Evolutionary conservation across 768 basidiomycete species (phyloP).

Genomic region (Polyporus arcularius): DNA sequence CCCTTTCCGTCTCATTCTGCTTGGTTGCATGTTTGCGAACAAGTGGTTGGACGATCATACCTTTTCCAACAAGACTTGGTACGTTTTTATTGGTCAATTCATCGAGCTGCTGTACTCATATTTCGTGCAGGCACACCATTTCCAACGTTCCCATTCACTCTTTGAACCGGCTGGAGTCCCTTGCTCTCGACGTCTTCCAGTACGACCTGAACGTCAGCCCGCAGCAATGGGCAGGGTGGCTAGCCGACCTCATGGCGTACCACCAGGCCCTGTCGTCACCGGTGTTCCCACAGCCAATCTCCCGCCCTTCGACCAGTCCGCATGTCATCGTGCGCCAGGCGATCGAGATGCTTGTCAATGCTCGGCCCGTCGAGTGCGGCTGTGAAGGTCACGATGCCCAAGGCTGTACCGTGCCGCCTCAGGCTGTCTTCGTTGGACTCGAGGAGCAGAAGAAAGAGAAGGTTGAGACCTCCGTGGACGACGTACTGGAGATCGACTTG

Average conservation of each 20-base stretch:
- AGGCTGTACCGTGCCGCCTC: slow-evolving; percentile 38
- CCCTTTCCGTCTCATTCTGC: slow-evolving; percentile 72
- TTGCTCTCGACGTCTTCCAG: slow-evolving; percentile 68
- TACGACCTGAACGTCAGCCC: slow-evolving; percentile 71
- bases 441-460: slow-evolving; percentile 63
- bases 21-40: slow-evolving; percentile 85
- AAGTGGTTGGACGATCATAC: slow-evolving; percentile 91
- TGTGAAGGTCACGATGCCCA: slow-evolving; percentile 17
- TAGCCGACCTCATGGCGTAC: slow-evolving; percentile 62
- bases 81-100: slow-evolving; percentile 25
- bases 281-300: slow-evolving; percentile 70
- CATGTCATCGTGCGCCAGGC: slow-evolving; percentile 66
- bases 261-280: slow-evolving; percentile 64
- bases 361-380: slow-evolving; percentile 34
- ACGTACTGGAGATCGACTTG: slow-evolving; percentile 71
- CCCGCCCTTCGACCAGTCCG: slow-evolving; percentile 73
- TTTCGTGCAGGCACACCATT: slow-evolving; percentile 65
- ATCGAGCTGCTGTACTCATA: background rate
- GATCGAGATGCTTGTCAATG: slow-evolving; percentile 69
- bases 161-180: slow-evolving; percentile 70
- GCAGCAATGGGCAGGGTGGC: slow-evolving; percentile 71
- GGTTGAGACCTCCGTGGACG: slow-evolving; percentile 31
- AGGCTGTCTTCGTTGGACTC: slow-evolving; percentile 72
- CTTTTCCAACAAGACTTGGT: slow-evolving; percentile 90
- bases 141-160: slow-evolving; percentile 71